Base-by-base conservation (phyloP, 805 yeast species). In the Lipomyces kockii region DNA sequence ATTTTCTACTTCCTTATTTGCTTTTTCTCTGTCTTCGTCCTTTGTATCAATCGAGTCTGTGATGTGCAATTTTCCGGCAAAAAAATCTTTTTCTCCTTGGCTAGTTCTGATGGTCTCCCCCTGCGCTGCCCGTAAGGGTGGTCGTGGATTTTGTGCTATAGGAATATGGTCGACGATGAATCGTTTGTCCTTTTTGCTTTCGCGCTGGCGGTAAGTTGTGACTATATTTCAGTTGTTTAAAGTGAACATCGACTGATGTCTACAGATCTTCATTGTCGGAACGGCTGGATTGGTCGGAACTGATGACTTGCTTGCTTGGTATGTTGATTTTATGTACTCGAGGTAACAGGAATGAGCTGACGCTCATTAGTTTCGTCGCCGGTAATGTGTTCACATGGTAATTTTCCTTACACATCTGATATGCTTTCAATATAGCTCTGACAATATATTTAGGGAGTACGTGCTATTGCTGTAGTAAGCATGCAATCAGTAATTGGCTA, bases 341-440 rank as follows among this genome's bases (percentile, higher is more conserved):
- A 22, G 12, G 14, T n/a, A 6, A 11, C 2, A 37, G 9, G 51
- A 11, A 14, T 22, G 11, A 5, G 37, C 52, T 62, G 52, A 57
- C 65, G 22, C n/a, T n/a, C 3, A 51, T 17, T 22, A 65, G 69
- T 11, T 89, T 89, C 75, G 85, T 89, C 6, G 92, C 91, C 1
- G 92, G 92, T 32, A 84, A 89, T 1, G 85, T 89, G 0, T 87
- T 89, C 74, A 86, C 90, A 3, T 89, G 92, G 62, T 29, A 59
- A 27, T 29, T 29, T 37, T 54, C 14, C 27, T 54, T 14, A 20
- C n/a, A 9, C 14, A 5, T 37, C 43, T 14, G 17, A n/a, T n/a
- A 17, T 2, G 11, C 20, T 43, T 7, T 43, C 0, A 43, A n/a
- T 17, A 17, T n/a, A 43, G 2, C 6, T 6, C 49, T 43, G 22